Evolutionary conservation across 2,329 filamentous ascomycete genomes (phyloP), one percentile per base, ranked within the genome.

Genomic region (Alternaria novae-zelandiae): DNA sequence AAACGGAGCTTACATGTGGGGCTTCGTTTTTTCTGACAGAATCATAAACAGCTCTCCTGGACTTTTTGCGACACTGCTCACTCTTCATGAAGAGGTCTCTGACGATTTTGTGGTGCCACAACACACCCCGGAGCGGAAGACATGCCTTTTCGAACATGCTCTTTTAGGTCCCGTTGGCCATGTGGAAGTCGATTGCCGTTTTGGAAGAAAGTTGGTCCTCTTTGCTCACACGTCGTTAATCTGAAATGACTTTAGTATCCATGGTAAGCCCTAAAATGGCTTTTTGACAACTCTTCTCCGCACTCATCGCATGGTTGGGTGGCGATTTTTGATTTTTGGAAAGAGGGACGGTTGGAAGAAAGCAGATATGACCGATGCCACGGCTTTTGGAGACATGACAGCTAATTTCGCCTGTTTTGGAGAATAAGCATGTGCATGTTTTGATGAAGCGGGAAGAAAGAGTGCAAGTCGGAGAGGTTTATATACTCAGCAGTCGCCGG

Each of bases 311-410:
- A 0, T 10, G 2, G 6, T 4, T 4, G 1, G 6, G 32, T 6
- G 3, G 8, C 15, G 8, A 0, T 3, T 41, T 41, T 10, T 41
- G 36, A 11, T 41, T 17, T 2, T 41, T 41, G n/a, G 15, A 9
- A 41, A 41, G 36, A 41, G 8, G 15, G 9, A 41, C 9, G 9
- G n/a, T 41, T 41, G 36, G 36, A 11, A 11, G n/a, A 41, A 0
- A 9, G 36, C 2, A 17, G 4, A 6, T 41, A 1, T 41, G 2
- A 17, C 1, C 0, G n/a, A 6, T 6, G 36, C n/a, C n/a, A 10
- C 7, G 8, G 32, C 1, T 4, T 1, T 0, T 7, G 0, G 8
- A n/a, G 15, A n/a, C 32, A 28, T 25, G 23, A 6, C 23, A 6
- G 7, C 23, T 25, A 8, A 23, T 23, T 23, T 25, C 7, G 8